phyloP scores from a whole-genome alignment of 352 stramenopile species.

The Phytophthora citrophthora region DNA sequence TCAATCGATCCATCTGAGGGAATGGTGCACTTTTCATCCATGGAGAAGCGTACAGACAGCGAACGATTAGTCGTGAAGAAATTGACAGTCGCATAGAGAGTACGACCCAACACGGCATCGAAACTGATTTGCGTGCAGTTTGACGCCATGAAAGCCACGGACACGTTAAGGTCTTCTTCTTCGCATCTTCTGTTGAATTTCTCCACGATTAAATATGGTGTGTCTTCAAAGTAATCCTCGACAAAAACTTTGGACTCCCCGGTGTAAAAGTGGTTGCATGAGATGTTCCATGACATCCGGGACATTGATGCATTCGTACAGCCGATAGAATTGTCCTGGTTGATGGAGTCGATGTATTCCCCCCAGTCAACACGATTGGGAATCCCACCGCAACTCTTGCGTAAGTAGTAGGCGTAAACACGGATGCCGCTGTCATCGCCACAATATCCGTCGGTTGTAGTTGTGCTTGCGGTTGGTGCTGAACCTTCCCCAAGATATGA shows the following conservation, averaged over 20 bases:
- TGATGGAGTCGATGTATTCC: background rate
- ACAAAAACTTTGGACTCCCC: background rate
- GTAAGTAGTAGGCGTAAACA: background rate
- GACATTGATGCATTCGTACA: background rate
- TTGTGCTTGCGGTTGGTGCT: too few relatives aligned
- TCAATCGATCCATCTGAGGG: background rate
- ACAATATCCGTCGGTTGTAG: too few relatives aligned
- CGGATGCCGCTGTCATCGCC: background rate
- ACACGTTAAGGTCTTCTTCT: background rate
- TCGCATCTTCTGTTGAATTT: background rate
- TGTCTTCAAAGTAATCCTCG: background rate
- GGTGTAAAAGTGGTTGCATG: background rate
- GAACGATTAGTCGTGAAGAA: background rate
- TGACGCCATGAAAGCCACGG: background rate
- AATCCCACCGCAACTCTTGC: background rate
- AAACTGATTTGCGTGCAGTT: background rate
- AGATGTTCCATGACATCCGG: background rate
- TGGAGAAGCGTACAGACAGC: background rate
- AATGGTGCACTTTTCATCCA: background rate
- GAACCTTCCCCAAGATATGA: too few relatives aligned
- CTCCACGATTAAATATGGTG: background rate
- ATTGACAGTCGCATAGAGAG: background rate
- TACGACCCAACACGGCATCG: background rate
- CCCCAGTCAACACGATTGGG: background rate
- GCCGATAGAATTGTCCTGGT: background rate